phyloP scores from a whole-genome alignment of 1,284 basidiomycete species.

The Ganoderma boninense region DNA sequence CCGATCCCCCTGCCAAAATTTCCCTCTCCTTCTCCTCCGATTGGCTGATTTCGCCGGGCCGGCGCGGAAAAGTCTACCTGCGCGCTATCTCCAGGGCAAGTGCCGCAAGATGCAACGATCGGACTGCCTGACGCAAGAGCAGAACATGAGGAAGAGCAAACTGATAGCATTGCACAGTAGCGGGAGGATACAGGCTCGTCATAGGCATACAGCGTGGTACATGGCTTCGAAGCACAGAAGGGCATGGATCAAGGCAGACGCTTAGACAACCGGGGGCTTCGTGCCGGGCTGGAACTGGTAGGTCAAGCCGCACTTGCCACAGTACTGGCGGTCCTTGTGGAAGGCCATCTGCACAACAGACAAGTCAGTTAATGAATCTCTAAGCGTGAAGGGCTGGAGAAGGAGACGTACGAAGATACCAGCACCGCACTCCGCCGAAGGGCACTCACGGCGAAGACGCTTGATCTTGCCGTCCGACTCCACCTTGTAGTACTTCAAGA shows the following conservation, averaged over 20 bases:
- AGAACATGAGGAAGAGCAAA: constrained; percentile 12
- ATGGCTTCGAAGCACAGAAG: constrained; percentile 26
- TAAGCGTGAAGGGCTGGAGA: background rate
- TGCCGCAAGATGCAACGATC: background rate
- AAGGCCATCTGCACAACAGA: constrained; percentile 78
- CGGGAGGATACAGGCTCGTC: constrained; percentile 28
- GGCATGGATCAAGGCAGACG: constrained; percentile 24
- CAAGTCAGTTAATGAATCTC: background rate
- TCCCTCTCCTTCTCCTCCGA: constrained; percentile 20
- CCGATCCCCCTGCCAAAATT: constrained; percentile 24
- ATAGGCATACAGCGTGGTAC: constrained; percentile 35
- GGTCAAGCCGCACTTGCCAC: constrained; percentile 93
- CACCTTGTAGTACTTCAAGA: constrained; percentile 99
- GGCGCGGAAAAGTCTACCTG: background rate
- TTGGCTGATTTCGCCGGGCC: constrained; percentile 18
- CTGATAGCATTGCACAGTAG: constrained; percentile 28
- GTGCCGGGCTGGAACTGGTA: constrained; percentile 88
- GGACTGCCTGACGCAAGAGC: background rate
- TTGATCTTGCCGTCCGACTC: constrained; percentile 99
- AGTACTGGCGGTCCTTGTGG: constrained; percentile 96
- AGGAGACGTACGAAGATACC: constrained; percentile 85
- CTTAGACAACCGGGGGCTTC: constrained; percentile 75
- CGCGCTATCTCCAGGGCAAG: background rate
- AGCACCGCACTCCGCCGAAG: constrained; percentile 90
- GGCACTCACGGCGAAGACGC: constrained; percentile 97